phyloP scores from a whole-genome alignment of 352 stramenopile genomes.

The Phytophthora capsici region DNA sequence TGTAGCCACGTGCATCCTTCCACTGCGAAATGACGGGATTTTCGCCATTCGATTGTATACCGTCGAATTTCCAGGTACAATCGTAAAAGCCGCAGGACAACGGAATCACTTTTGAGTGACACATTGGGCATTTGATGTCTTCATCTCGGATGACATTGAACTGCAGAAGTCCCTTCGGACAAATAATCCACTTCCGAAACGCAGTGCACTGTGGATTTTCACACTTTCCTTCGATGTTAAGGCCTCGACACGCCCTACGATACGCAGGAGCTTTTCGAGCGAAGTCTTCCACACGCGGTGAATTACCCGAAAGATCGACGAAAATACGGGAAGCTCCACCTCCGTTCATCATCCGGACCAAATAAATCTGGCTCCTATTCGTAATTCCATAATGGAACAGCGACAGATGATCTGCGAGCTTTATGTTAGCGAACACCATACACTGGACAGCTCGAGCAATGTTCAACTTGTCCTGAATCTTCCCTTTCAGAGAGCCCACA shows the following conservation, averaged over 20 bases:
- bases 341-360: neutral
- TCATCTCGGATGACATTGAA: conserved; percentile 33
- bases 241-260: conserved; percentile 19
- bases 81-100: conserved; percentile 44
- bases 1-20: conserved; percentile 9
- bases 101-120: conserved; percentile 15
- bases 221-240: conserved; percentile 46
- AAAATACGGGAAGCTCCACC: neutral
- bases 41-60: conserved; percentile 7
- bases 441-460: conserved; percentile 3
- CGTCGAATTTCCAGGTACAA: conserved; percentile 46
- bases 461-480: conserved; percentile 12
- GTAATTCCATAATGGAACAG: conserved; percentile 8
- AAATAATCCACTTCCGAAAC: conserved; percentile 31
- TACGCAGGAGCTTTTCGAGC: conserved; percentile 12
- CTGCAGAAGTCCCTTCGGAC: conserved; percentile 3
- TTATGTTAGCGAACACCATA: conserved; percentile 5
- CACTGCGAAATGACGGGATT: conserved; percentile 33
- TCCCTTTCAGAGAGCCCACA: conserved; percentile 3
- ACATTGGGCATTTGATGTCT: conserved; percentile 27
- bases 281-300: conserved; percentile 24
- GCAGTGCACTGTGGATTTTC: conserved; percentile 17
- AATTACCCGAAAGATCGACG: conserved; percentile 8
- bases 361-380: neutral
- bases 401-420: neutral